Base-by-base conservation (phyloP, 805 yeast species). In the Maudiozyma pseudohumilis region DNA sequence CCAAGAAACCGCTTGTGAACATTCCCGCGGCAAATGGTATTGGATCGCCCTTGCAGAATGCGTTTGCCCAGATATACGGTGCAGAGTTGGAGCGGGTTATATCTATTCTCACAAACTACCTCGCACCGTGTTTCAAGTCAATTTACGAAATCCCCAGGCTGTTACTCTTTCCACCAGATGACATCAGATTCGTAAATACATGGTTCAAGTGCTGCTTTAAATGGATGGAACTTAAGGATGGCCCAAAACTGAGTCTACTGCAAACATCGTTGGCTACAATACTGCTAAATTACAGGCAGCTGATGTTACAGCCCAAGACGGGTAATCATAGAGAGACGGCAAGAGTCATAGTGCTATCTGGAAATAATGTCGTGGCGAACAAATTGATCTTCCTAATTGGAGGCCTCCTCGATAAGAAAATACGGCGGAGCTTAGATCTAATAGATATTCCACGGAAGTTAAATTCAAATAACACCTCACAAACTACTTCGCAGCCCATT, bases 301-400 rank as follows among this genome's bases (percentile, higher is more conserved):
- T 48, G 3, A 5, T 31, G 18, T 32, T 47, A 11, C 34, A 45
- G 2, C 52, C 52, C 23, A 37, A 44, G 8, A 39, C 47, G 17
- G 68, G 63, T 29, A 53, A 65, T n/a, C 61, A 70, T 6, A 40
- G 49, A 19, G 68, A 64, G 29, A 52, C 65, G 11, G 60, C 71
- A 7, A 61, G 80, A 31, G 62, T 75, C 1, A 74, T 74, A 1
- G 62, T 75, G 3, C 66, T 74, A 70, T 74, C 81, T 0, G 71
- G 76, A 12, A 75, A 75, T 48, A 73, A 76, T 25, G 69, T 69
- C 6, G 77, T 75, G 8, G 78, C 80, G 1, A 76, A 75, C 46
- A 74, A 74, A 48, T 56, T 75, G 38, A 60, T 75, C 0, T 75
- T 73, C 39, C 69, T 75, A 6, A 43, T 75, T 7, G 65, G 73